Conservation (phyloP, 768 basidiomycete species). For the Boletus vermiculosoides region DNA sequence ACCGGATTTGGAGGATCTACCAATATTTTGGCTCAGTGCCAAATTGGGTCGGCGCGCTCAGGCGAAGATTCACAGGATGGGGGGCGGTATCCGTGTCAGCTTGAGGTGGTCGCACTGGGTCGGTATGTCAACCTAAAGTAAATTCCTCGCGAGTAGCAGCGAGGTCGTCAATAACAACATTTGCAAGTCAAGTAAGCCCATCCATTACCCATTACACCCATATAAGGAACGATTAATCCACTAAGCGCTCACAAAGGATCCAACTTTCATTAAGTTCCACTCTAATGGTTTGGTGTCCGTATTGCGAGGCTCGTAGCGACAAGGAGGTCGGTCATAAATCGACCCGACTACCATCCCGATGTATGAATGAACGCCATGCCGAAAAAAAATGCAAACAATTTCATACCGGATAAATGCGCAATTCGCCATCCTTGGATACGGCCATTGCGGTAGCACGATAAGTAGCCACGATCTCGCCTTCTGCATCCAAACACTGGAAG, state of each 20-base stretch:
- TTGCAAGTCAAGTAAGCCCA: background rate
- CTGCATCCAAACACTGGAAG: slow-evolving; percentile 18
- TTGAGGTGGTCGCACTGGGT: background rate
- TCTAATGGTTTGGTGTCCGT: slow-evolving; percentile 20
- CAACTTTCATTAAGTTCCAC: background rate
- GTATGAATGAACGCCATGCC: background rate
- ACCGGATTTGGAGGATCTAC: background rate
- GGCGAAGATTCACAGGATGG: background rate
- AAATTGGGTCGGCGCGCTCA: background rate
- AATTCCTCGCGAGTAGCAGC: background rate
- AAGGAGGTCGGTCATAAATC: slow-evolving; percentile 27
- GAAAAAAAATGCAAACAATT: background rate
- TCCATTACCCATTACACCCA: background rate
- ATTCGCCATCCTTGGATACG: slow-evolving; percentile 27
- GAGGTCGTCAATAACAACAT: background rate
- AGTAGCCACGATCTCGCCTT: slow-evolving; percentile 25
- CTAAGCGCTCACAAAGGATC: background rate
- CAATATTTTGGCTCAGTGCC: background rate
- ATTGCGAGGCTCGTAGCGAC: slow-evolving; percentile 30
- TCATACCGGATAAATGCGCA: slow-evolving; percentile 29
- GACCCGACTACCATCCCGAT: slow-evolving; percentile 17
- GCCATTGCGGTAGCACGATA: slow-evolving; percentile 28
- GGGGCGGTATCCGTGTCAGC: background rate
- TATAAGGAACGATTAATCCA: background rate
- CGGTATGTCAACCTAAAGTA: background rate